Evolutionary conservation across 306 rosid genomes (phyloP).

Genomic region (Chamaecrista fasciculata): DNA sequence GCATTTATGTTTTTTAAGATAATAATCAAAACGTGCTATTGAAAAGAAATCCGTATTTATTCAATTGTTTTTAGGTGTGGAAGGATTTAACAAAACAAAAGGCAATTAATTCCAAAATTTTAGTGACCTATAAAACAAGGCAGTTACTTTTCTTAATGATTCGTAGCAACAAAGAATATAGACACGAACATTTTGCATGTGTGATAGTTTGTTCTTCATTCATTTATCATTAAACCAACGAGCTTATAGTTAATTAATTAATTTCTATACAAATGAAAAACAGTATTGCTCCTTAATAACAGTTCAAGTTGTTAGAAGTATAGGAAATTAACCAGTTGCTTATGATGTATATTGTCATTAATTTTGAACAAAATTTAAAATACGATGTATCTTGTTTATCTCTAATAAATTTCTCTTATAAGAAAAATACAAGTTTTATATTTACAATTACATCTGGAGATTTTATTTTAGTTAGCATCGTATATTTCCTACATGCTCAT

Average conservation of each 20-base stretch:
- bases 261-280: neutral
- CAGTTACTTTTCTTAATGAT: slow-evolving; percentile 4
- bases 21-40: neutral
- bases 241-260: neutral
- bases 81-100: neutral
- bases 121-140: neutral
- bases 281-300: neutral
- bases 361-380: neutral
- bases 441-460: neutral
- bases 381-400: too few species aligned
- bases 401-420: too few species aligned
- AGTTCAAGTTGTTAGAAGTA: neutral
- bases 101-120: neutral
- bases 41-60: neutral
- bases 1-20: neutral
- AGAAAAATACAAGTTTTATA: too few species aligned
- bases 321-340: neutral
- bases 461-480: neutral
- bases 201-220: neutral
- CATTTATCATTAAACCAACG: neutral
- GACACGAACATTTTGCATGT: neutral
- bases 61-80: neutral
- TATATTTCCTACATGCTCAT: neutral
- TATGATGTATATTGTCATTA: neutral
- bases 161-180: neutral